Evolutionary conservation across 169 alveolate species (phyloP).

Genomic region (Cyclospora cayetanensis): DNA sequence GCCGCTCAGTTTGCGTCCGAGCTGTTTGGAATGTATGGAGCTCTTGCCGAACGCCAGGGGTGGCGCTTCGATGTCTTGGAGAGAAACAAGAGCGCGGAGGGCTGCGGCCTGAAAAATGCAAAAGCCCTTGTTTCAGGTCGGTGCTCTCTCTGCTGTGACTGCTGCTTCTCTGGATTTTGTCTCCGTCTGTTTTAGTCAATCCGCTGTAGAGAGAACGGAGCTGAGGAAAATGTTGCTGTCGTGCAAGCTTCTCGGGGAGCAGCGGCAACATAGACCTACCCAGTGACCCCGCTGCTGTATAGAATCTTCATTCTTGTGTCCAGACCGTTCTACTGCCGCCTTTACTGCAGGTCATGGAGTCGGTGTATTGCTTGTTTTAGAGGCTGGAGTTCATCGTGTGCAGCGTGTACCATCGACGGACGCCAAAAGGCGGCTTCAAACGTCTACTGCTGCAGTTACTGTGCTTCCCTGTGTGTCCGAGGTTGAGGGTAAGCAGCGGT

Average conservation of each 20-base stretch:
- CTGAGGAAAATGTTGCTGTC: neutral
- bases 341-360: constrained; percentile 79
- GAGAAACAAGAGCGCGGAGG: constrained; percentile 70
- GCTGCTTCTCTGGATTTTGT: no score
- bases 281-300: neutral
- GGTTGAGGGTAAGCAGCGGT: neutral
- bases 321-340: neutral
- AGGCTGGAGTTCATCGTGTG: constrained; percentile 89
- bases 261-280: neutral
- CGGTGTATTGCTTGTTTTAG: constrained; percentile 77
- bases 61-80: constrained; percentile 77
- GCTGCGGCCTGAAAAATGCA: constrained; percentile 83
- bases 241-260: neutral
- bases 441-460: constrained; percentile 88
- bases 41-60: constrained; percentile 73
- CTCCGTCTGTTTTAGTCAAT: no score
- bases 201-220: constrained; percentile 9
- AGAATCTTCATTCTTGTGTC: neutral
- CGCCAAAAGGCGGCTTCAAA: constrained; percentile 87
- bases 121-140: constrained; percentile 70
- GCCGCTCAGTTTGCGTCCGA: constrained; percentile 87
- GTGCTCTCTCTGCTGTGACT: neutral
- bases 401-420: constrained; percentile 92
- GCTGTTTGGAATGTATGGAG: constrained; percentile 84
- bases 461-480: constrained; percentile 83